Evolutionary conservation across 2,329 filamentous ascomycete species (phyloP).

Genomic region (Monilinia laxa): DNA sequence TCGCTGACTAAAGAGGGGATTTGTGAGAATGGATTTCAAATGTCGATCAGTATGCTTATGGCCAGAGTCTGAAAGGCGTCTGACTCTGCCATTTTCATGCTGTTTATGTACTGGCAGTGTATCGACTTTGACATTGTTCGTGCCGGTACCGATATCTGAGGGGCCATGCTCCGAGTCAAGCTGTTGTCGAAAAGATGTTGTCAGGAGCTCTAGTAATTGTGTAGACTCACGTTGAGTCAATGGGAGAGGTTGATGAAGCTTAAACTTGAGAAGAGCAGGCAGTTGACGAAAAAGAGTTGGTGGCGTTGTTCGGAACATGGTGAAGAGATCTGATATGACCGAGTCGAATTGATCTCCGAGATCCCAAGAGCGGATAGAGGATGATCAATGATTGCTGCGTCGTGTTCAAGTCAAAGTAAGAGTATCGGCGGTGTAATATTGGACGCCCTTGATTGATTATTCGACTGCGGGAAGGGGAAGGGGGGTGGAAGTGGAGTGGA

Average conservation of each 20-base stretch:
- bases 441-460: neutral
- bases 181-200: conserved; percentile 61
- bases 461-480: neutral
- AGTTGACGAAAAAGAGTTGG: conserved; percentile 50
- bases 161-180: conserved; percentile 55
- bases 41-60: conserved; percentile 45
- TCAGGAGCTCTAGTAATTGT: conserved; percentile 59
- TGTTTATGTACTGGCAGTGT: conserved; percentile 4
- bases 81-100: conserved; percentile 27
- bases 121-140: neutral
- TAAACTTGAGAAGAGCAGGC: conserved; percentile 44
- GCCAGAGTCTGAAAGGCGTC: conserved; percentile 26
- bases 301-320: conserved; percentile 52
- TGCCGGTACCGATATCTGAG: conserved; percentile 36
- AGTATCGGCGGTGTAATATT: neutral
- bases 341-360: conserved; percentile 44
- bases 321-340: conserved; percentile 8
- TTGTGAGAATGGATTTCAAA: conserved; percentile 51
- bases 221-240: conserved; percentile 57
- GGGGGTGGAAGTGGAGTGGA: neutral
- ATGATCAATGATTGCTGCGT: conserved; percentile 33
- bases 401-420: neutral
- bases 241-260: conserved; percentile 52
- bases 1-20: conserved; percentile 46
- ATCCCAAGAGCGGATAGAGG: conserved; percentile 45